phyloP scores from a whole-genome alignment of 345 rosid genomes.

The Lepidium africanum region DNA sequence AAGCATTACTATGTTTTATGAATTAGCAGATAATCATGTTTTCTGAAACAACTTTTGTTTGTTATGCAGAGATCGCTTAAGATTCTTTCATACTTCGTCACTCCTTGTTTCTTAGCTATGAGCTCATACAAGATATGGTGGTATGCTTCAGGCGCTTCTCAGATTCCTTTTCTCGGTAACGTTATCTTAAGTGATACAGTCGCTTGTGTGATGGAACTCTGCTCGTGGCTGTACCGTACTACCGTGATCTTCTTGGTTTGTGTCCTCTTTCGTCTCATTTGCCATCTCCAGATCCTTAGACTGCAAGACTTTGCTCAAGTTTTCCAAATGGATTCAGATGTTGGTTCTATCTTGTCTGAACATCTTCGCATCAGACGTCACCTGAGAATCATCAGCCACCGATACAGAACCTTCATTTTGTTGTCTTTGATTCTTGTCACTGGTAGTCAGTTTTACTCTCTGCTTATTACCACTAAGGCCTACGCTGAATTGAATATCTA shows the following conservation, averaged over 20 bases:
- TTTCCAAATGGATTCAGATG: conserved; percentile 71
- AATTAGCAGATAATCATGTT: neutral
- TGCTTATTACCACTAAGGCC: conserved; percentile 69
- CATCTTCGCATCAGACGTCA: conserved; percentile 84
- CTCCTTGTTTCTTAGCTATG: conserved; percentile 71
- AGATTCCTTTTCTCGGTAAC: conserved; percentile 79
- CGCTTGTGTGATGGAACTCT: conserved; percentile 75
- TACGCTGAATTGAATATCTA: conserved; percentile 45
- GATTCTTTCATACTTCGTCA: conserved; percentile 58
- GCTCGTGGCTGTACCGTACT: conserved; percentile 88
- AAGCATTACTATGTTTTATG: neutral
- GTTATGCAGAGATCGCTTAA: conserved; percentile 69
- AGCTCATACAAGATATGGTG: conserved; percentile 92
- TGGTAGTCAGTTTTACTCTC: conserved; percentile 74
- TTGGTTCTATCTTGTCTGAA: conserved; percentile 59
- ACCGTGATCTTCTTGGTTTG: conserved; percentile 76
- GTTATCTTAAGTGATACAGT: conserved; percentile 66
- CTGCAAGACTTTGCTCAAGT: conserved; percentile 77
- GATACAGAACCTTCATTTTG: conserved; percentile 60
- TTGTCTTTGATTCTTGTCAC: conserved; percentile 65
- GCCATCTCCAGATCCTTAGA: conserved; percentile 89
- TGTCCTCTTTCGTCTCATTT: conserved; percentile 75
- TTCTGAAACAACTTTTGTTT: neutral
- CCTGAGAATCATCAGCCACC: conserved; percentile 81
- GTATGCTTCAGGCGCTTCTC: conserved; percentile 92